phyloP scores from a whole-genome alignment of 352 stramenopile genomes.

The Globisporangium megalacanthum region DNA sequence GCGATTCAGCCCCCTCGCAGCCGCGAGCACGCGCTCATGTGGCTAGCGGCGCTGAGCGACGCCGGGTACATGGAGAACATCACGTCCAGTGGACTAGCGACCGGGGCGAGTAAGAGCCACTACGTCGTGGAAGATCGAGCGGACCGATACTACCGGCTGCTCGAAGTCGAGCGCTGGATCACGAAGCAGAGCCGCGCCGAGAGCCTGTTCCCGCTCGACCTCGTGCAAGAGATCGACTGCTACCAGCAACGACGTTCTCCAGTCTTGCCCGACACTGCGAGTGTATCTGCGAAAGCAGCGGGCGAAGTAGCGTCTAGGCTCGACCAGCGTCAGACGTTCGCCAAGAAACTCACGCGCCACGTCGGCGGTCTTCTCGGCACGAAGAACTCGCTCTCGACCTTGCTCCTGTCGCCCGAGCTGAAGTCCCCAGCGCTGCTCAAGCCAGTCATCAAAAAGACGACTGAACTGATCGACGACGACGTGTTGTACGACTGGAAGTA shows the following conservation, averaged over 20 bases:
- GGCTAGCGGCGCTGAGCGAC: constrained; percentile 52
- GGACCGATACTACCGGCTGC: constrained; percentile 50
- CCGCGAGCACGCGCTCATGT: constrained; percentile 30
- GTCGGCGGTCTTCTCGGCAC: constrained; percentile 51
- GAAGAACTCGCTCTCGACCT: constrained; percentile 37
- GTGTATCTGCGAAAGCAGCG: background rate
- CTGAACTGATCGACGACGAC: constrained; percentile 29
- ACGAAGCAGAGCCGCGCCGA: constrained; percentile 22
- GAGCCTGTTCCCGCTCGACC: constrained; percentile 57
- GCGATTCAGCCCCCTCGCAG: constrained; percentile 38
- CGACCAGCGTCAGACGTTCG: constrained; percentile 23
- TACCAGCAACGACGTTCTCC: constrained; percentile 11
- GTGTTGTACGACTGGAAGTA: constrained; percentile 73
- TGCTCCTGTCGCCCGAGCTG: constrained; percentile 36
- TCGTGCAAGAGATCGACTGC: constrained; percentile 61
- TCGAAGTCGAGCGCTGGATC: constrained; percentile 46
- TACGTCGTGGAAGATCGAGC: constrained; percentile 37
- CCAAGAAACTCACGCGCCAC: constrained; percentile 55
- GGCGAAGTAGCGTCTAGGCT: constrained; percentile 1
- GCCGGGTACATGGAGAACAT: constrained; percentile 57
- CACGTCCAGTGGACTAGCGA: constrained; percentile 11
- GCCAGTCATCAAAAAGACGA: constrained; percentile 31
- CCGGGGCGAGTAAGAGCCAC: constrained; percentile 29
- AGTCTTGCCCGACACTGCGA: background rate
- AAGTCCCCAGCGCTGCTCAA: constrained; percentile 26